These are phyloP conservation scores for Gnaphalium uliginosum DNA, from an alignment of 129 eudicot genomes.

Conservation along the genomic window DNA sequence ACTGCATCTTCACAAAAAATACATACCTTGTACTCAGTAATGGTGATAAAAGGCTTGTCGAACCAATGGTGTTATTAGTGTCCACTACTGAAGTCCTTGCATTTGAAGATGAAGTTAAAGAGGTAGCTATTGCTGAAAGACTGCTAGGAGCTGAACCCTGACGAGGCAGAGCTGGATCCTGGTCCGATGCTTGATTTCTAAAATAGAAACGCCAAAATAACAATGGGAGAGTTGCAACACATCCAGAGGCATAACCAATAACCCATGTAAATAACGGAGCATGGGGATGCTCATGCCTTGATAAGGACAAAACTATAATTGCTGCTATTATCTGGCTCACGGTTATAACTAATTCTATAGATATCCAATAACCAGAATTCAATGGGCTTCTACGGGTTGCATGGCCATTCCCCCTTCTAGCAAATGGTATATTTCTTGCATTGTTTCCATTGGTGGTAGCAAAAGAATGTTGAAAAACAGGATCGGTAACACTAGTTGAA, in stretches of 20 bases:
- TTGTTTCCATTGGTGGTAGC: constrained; percentile 51
- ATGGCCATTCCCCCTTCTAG: constrained; percentile 66
- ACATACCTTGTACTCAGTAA: constrained; percentile 56
- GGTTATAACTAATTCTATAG: constrained; percentile 75
- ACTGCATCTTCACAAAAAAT: not conserved
- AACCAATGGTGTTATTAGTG: constrained; percentile 31
- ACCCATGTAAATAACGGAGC: constrained; percentile 86
- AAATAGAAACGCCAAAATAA: constrained; percentile 77
- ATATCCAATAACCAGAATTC: constrained; percentile 94
- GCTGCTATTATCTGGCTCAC: constrained; percentile 87
- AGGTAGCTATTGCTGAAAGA: constrained; percentile 41
- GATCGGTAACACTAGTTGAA: constrained; percentile 56
- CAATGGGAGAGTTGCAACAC: constrained; percentile 88
- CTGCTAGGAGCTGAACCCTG: constrained; percentile 45
- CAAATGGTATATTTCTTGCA: constrained; percentile 53
- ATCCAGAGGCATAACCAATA: constrained; percentile 90
- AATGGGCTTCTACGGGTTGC: constrained; percentile 82
- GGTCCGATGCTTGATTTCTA: constrained; percentile 73
- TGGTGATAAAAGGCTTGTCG: constrained; percentile 28
- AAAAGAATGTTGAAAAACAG: constrained; percentile 50
- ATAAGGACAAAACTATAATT: constrained; percentile 60
- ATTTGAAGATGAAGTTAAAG: constrained; percentile 47
- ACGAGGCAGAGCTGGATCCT: constrained; percentile 60
- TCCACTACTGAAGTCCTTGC: constrained; percentile 47
- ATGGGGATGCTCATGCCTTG: constrained; percentile 77